Conservation (phyloP, 768 basidiomycete genomes). For the Pulveroboletus sp. region DNA sequence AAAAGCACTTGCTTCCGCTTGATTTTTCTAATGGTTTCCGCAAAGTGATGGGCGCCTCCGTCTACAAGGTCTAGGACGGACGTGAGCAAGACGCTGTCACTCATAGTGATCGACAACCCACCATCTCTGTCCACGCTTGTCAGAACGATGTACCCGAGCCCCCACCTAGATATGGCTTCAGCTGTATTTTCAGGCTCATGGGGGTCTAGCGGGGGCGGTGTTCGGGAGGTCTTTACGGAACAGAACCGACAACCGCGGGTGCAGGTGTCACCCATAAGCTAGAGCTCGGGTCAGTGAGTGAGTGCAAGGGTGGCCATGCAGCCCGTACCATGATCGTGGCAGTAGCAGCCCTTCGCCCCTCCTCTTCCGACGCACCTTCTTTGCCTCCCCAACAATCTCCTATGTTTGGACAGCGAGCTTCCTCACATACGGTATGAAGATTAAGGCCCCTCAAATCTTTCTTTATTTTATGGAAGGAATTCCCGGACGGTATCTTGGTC, state of each 20-base stretch:
- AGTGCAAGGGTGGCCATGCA: neutral
- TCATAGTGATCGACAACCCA: conserved; percentile 34
- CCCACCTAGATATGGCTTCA: conserved; percentile 97
- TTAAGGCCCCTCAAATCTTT: conserved; percentile 88
- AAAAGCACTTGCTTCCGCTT: conserved; percentile 75
- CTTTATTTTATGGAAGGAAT: conserved; percentile 89
- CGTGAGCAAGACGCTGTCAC: conserved; percentile 1
- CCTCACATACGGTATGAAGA: conserved; percentile 96
- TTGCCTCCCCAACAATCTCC: conserved; percentile 99
- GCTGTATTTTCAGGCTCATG: conserved; percentile 98
- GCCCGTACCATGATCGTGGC: conserved; percentile 93
- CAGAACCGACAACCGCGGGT: conserved; percentile 98
- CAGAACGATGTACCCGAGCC: conserved; percentile 94
- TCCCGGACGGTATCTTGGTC: conserved; percentile 86
- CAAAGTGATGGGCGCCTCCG: conserved; percentile 91
- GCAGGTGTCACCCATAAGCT: conserved; percentile 99
- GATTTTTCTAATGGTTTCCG: conserved; percentile 90
- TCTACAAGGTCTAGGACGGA: conserved; percentile 74
- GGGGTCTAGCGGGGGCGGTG: conserved; percentile 87
- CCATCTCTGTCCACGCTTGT: conserved; percentile 97
- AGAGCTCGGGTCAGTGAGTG: conserved; percentile 7
- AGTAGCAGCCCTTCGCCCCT: conserved; percentile 80
- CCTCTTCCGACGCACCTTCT: conserved; percentile 56
- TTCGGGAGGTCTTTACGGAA: conserved; percentile 88
- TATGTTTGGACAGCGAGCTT: conserved; percentile 97